phyloP scores from a whole-genome alignment of 768 basidiomycete species.

The Aureoboletus auriporus region DNA sequence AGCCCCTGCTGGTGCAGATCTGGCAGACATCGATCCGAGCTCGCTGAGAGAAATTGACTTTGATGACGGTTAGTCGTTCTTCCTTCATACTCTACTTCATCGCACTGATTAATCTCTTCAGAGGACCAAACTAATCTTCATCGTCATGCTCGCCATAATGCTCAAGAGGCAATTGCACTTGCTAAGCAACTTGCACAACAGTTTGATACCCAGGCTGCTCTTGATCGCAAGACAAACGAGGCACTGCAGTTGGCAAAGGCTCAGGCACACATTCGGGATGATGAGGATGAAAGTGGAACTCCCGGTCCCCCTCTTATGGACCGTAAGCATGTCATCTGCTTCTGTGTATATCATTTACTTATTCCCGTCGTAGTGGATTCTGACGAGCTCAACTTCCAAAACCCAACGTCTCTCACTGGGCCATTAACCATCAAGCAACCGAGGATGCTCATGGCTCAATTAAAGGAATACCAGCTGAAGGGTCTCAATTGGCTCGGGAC shows the following conservation, averaged over 20 bases:
- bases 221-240: slow-evolving; percentile 78
- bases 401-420: slow-evolving; percentile 87
- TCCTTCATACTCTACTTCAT: not conserved
- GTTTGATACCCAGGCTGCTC: slow-evolving; percentile 81
- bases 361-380: slow-evolving; percentile 65
- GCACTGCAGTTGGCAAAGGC: slow-evolving; percentile 65
- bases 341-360: not conserved
- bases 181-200: slow-evolving; percentile 76
- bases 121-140: slow-evolving; percentile 87
- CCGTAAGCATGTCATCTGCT: slow-evolving; percentile 42
- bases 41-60: slow-evolving; percentile 78
- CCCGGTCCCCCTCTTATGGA: slow-evolving; percentile 58
- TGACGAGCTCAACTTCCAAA: slow-evolving; percentile 98
- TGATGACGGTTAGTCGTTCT: slow-evolving; percentile 66
- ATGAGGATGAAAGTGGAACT: slow-evolving; percentile 35
- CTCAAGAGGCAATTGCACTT: slow-evolving; percentile 80
- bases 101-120: slow-evolving; percentile 27
- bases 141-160: slow-evolving; percentile 81
- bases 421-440: slow-evolving; percentile 87
- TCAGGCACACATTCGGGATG: slow-evolving; percentile 39
- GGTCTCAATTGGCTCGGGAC: slow-evolving; percentile 98
- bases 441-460: slow-evolving; percentile 90
- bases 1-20: slow-evolving; percentile 53
- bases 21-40: slow-evolving; percentile 50
- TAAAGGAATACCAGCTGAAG: slow-evolving; percentile 98